These are phyloP conservation scores for Didymella glomerata DNA, from an alignment of 2,329 filamentous ascomycete species.

Conservation along the genomic window DNA sequence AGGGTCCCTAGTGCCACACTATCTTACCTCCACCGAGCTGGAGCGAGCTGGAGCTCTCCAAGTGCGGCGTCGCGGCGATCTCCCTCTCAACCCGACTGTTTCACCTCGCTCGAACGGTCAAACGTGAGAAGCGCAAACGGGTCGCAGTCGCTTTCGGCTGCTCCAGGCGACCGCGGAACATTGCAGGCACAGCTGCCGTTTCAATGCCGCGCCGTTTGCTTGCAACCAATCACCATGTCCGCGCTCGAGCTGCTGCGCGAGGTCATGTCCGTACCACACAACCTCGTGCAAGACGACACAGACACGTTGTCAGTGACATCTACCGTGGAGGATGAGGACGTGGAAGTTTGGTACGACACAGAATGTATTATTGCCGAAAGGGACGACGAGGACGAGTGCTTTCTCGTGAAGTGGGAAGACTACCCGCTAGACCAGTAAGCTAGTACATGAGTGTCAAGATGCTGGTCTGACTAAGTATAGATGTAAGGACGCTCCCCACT, in stretches of 20 bases:
- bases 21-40: constrained; percentile 11
- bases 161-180: not conserved
- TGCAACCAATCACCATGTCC: constrained; percentile 25
- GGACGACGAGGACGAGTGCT: constrained; percentile 56
- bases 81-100: constrained; percentile 14
- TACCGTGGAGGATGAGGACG: constrained; percentile 46
- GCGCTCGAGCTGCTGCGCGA: constrained; percentile 6
- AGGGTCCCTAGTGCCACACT: constrained; percentile 7
- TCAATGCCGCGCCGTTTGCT: not conserved
- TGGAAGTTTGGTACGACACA: constrained; percentile 24
- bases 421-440: constrained; percentile 59
- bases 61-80: constrained; percentile 18
- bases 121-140: constrained; percentile 1
- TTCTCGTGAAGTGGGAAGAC: constrained; percentile 70
- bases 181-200: too few species aligned
- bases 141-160: constrained; percentile 14
- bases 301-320: constrained; percentile 68
- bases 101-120: constrained; percentile 10
- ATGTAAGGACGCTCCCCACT: not conserved
- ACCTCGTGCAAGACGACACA: constrained; percentile 32
- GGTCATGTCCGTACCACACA: constrained; percentile 16
- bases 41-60: constrained; percentile 16
- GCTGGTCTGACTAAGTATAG: not conserved
- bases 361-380: constrained; percentile 46
- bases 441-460: not conserved